phyloP scores from a whole-genome alignment of 129 eudicot genomes.

The Scalesia atractyloides region DNA sequence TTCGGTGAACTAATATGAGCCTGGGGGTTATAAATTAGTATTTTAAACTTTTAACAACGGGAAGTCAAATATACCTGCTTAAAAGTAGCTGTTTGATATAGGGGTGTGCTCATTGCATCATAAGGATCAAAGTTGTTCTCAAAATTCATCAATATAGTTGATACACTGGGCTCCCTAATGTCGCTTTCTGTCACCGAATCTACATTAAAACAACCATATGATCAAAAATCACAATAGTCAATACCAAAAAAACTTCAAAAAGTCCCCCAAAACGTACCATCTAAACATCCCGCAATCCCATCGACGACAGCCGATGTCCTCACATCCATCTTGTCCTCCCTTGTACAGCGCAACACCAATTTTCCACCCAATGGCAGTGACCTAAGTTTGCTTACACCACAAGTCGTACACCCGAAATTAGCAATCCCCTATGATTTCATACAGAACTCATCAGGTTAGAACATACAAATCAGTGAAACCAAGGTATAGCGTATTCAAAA shows the following conservation, averaged over 20 bases:
- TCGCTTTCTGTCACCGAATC: conserved; percentile 42
- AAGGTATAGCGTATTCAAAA: no score
- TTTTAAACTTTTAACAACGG: background rate
- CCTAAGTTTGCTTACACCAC: conserved; percentile 14
- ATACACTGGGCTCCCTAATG: conserved; percentile 65
- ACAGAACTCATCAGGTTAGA: conserved; percentile 33
- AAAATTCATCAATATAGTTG: conserved; percentile 92
- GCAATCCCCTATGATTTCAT: conserved; percentile 31
- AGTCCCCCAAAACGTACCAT: conserved; percentile 34
- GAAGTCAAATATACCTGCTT: conserved; percentile 56
- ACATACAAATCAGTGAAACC: background rate
- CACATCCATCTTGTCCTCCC: conserved; percentile 69
- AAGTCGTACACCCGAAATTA: conserved; percentile 35
- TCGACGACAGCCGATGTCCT: conserved; percentile 50
- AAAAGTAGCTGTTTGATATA: conserved; percentile 96
- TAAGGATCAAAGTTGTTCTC: conserved; percentile 86
- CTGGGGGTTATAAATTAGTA: background rate
- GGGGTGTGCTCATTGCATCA: conserved; percentile 79
- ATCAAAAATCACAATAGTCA: no score
- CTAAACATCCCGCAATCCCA: conserved; percentile 41
- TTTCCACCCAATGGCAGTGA: conserved; percentile 28
- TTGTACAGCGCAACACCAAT: conserved; percentile 52
- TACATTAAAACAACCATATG: conserved; percentile 28
- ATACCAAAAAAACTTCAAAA: background rate
- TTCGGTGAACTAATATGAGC: no score